Conservation (phyloP, 164 flowering plant genomes). For the Magnolia kwangsiensis region DNA sequence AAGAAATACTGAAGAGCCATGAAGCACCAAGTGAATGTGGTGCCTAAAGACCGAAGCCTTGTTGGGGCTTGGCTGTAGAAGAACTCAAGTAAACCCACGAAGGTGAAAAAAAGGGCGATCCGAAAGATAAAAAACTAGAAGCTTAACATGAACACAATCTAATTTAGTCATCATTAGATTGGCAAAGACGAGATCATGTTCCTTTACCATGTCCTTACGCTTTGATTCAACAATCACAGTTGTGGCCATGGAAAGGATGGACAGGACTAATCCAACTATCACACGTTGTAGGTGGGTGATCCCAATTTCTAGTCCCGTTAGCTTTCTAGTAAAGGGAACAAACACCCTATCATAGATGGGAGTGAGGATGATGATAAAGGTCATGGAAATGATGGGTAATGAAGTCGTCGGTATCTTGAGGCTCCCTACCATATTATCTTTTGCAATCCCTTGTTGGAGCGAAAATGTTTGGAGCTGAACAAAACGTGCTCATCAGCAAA, state of each 20-base stretch:
- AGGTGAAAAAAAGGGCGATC: constrained; percentile 50
- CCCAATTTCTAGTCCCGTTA: constrained; percentile 21
- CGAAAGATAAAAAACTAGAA: constrained; percentile 49
- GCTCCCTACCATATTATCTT: constrained; percentile 34
- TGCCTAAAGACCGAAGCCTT: constrained; percentile 32
- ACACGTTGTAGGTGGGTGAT: constrained; percentile 48
- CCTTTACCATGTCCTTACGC: constrained; percentile 31
- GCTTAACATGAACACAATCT: constrained; percentile 35
- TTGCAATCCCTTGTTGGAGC: constrained; percentile 44
- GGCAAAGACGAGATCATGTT: constrained; percentile 38
- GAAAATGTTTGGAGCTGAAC: constrained; percentile 60
- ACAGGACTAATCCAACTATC: constrained; percentile 39
- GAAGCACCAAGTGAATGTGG: constrained; percentile 38
- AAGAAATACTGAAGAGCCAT: constrained; percentile 14
- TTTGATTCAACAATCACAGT: constrained; percentile 42
- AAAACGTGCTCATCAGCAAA: constrained; percentile 40
- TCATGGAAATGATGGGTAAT: constrained; percentile 39
- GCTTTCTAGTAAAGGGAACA: constrained; percentile 30
- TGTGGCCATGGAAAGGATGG: constrained; percentile 40
- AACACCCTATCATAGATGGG: constrained; percentile 38
- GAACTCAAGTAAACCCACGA: constrained; percentile 41
- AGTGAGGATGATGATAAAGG: constrained; percentile 32
- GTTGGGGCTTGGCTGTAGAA: constrained; percentile 51
- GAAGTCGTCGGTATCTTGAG: constrained; percentile 48
- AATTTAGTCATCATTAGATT: constrained; percentile 38